Base-by-base conservation (phyloP, 768 basidiomycete genomes). In the Ephemerocybe angulata region DNA sequence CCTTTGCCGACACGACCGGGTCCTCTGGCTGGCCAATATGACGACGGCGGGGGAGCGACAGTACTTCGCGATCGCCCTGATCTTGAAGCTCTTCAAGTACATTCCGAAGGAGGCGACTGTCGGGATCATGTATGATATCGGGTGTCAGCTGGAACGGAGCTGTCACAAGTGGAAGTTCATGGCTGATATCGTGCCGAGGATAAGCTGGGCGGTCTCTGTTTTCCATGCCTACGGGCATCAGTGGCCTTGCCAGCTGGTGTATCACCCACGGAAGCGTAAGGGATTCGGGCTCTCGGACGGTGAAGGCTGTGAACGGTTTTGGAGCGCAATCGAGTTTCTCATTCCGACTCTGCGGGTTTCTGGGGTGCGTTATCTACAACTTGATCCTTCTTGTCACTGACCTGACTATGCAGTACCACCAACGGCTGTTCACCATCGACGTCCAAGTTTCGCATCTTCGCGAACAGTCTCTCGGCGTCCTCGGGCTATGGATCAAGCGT, bases 161-260 rank as follows among this genome's bases (percentile, higher is more conserved):
- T 62, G 58, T 15, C 28, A 52, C 8, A 65, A 60, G 40, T 66
- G 63, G 60, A 60, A 61, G 13, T 68, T 71, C 47, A 43, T 70
- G 3, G 47, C 55, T 1, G 51, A 60, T 2, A 59, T 64, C 25
- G 44, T 64, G 1, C 5, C 42, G 4, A 58, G 65, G 0, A 37
- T 75, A 3, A 19, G 37, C 1, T 73, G 67, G 44, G 65, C 60
- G 1, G 65, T 69, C 3, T 63, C 69, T 0, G 67, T 71, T 0
- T 70, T 75, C 56, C 73, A 75, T 62, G 68, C 68, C 0, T 74
- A 67, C 44, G 68, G 70, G 1, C 73, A 75, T 46, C 62, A 68
- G 31, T 72, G 72, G 72, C 56, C 65, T 22, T 72, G 69, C 51
- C 69, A 71, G 47, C 21, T 71, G 1, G 54, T 67, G 4, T 73